Base-by-base conservation (phyloP, 2,329 filamentous ascomycete species). In the Pseudogymnoascus pannorum region DNA sequence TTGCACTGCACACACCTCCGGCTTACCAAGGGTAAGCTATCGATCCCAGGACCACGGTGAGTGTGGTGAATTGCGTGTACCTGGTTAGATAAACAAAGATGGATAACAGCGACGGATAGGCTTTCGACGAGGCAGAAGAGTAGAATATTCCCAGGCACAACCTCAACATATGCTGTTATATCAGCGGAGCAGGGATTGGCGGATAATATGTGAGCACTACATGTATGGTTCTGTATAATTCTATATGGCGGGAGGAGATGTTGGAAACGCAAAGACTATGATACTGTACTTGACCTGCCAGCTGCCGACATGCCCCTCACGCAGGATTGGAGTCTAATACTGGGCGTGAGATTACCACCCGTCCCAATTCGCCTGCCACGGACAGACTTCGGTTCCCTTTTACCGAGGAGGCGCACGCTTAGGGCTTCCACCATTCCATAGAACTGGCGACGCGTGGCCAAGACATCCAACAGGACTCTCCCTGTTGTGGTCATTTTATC, bases 351-450 rank as follows among this genome's bases (percentile, higher is more conserved):
- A 54, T 54, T 54, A 26, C 24, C 9, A 31, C n/a, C 5, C 20
- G n/a, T 5, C 24, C n/a, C 24, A 18, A 4, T 18, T 18, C 24
- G 9, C 48, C 48, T 5, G 24, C 48, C 26, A 18, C 48, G 48
- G 48, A 31, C 48, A 31, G n/a, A 54, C 26, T 11, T 54, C 48
- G 48, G 48, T 18, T 26, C 24, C 48, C 24, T 54, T 26, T 26
- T 54, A 6, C 48, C 48, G 48, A 18, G n/a, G 48, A 54, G 48
- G 48, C n/a, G 48, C 48, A 31, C 48, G 48, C n/a, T 54, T 54
- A 54, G 48, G 48, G 48, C 48, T 54, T 18, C 24, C 48, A 54
- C 48, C 48, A 31, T 54, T 5, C n/a, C 26, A 31, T 54, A 26
- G 48, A 26, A 54, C 48, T n/a, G 5, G 24, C 44, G n/a, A 54